These are phyloP conservation scores for Candida sanyiensis DNA, from an alignment of 805 yeast genomes.

Conservation along the genomic window DNA sequence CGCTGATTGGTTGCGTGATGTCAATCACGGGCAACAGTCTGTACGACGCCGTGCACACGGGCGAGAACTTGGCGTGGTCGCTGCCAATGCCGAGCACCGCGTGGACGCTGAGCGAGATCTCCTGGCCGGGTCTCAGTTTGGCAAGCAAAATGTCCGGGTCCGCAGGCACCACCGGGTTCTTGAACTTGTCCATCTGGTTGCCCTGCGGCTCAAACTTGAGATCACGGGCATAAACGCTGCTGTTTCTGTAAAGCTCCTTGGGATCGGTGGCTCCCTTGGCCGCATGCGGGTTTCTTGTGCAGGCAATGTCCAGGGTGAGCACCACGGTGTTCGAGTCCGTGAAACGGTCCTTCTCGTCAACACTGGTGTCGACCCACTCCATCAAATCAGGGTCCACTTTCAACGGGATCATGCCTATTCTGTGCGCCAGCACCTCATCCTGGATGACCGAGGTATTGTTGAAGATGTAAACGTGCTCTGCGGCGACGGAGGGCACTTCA, in stretches of 20 bases:
- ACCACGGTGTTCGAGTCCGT: slow-evolving; percentile 90
- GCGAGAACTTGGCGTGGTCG: slow-evolving; percentile 97
- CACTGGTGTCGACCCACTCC: slow-evolving; percentile 69
- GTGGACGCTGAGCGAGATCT: slow-evolving; percentile 83
- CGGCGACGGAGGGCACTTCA: slow-evolving; percentile 94
- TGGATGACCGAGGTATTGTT: slow-evolving; percentile 96
- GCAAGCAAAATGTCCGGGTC: slow-evolving; percentile 90
- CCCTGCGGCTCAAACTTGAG: slow-evolving; percentile 91
- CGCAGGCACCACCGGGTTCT: slow-evolving; percentile 66
- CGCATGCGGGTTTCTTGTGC: slow-evolving; percentile 83
- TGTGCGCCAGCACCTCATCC: slow-evolving; percentile 93
- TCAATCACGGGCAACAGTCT: slow-evolving; percentile 85
- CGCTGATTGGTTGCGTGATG: slow-evolving; percentile 67
- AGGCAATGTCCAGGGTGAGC: slow-evolving; percentile 70
- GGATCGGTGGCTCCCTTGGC: slow-evolving; percentile 76
- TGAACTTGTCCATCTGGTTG: slow-evolving; percentile 67
- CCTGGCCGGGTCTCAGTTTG: slow-evolving; percentile 95
- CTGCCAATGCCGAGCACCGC: slow-evolving; percentile 88
- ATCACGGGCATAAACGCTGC: slow-evolving; percentile 85
- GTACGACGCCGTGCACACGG: slow-evolving; percentile 95
- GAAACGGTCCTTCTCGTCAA: slow-evolving; percentile 62
- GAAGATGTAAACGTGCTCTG: slow-evolving; percentile 84
- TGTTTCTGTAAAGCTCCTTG: slow-evolving; percentile 73
- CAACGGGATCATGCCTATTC: slow-evolving; percentile 89
- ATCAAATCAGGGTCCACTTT: slow-evolving; percentile 86